Conservation (phyloP, 148 eudicot species). For the Mesembryanthemum crystallinum region DNA sequence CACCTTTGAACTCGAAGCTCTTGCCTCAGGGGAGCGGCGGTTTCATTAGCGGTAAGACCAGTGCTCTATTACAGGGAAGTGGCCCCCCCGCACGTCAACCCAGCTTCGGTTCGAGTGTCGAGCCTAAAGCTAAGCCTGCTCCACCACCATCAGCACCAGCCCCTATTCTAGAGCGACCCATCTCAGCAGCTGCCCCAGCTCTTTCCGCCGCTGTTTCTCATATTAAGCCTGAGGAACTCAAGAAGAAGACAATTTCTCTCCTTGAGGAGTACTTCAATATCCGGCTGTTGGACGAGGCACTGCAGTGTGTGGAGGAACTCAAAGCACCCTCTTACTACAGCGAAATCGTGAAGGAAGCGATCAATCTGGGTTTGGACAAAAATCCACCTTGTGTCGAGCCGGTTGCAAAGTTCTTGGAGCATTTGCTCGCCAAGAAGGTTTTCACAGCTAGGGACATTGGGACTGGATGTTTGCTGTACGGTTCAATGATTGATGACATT, state of each 20-base stretch:
- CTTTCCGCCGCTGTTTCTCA: conserved; percentile 14
- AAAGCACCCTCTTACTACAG: conserved; percentile 64
- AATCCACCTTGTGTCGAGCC: conserved; percentile 71
- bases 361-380: conserved; percentile 69
- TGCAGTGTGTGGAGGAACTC: conserved; percentile 69
- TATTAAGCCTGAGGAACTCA: conserved; percentile 43
- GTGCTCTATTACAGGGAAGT: conserved; percentile 83
- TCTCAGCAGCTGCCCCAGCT: conserved; percentile 14
- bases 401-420: conserved; percentile 57
- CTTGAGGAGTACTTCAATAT: conserved; percentile 79
- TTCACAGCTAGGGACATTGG: conserved; percentile 48
- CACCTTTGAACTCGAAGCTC: conserved; percentile 51
- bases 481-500: conserved; percentile 63
- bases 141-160: conserved; percentile 28
- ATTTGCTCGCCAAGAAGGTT: conserved; percentile 57
- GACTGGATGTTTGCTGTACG: conserved; percentile 64
- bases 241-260: conserved; percentile 56
- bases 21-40: conserved; percentile 78
- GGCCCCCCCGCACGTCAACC: conserved; percentile 44
- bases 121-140: conserved; percentile 23
- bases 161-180: conserved; percentile 23
- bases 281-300: conserved; percentile 69
- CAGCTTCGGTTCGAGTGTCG: conserved; percentile 35
- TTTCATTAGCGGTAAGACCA: conserved; percentile 52
- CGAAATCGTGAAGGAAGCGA: conserved; percentile 75